Evolutionary conservation across 2,329 filamentous ascomycete species (phyloP), one percentile per base, ranked within the genome.

Genomic region (Arthrobotrys sinensis): DNA sequence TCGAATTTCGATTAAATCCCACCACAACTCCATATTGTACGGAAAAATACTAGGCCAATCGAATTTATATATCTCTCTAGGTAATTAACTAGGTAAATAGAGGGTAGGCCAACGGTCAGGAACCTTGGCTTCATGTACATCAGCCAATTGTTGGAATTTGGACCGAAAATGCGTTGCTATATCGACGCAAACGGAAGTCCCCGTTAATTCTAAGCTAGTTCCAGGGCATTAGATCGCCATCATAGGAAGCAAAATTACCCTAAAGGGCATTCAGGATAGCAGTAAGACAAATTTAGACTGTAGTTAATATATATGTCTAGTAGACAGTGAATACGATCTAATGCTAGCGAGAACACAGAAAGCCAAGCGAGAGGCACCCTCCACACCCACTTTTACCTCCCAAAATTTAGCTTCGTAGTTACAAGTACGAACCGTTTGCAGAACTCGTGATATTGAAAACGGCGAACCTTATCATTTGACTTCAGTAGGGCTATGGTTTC

Each of bases 391-490:
- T 53, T 53, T 45, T 63, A 32, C 43, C 24, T 16, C 36, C 7
- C n/a, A 32, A 72, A 55, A 4, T 48, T 55, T 65, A 24, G 32
- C 7, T 21, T 16, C 4, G 7, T 5, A n/a, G 50, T 50, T 28
- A 40, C 62, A 34, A 65, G 64, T 63, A 19, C 52, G 50, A 28
- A 52, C 71, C 71, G 71, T 76, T 76, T 76, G 16, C 64, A 64
- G 63, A 55, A 28, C 28, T 32, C 34, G 34, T 36, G 57, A 38
- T 4, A 45, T 76, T n/a, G 63, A 68, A 68, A 76, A 68, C 63
- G 71, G 71, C 34, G 43, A 68, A 60, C 21, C 21, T 62, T 43
- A 65, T 48, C 7, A 21, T 57, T 65, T 64, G 40, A 50, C 8
- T 65, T 72, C 32, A 1, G 40, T 57, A 64, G 36, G 46, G 57